These are phyloP conservation scores for Ophiocordyceps australis DNA, from an alignment of 2,329 filamentous ascomycete genomes.

Conservation along the genomic window DNA sequence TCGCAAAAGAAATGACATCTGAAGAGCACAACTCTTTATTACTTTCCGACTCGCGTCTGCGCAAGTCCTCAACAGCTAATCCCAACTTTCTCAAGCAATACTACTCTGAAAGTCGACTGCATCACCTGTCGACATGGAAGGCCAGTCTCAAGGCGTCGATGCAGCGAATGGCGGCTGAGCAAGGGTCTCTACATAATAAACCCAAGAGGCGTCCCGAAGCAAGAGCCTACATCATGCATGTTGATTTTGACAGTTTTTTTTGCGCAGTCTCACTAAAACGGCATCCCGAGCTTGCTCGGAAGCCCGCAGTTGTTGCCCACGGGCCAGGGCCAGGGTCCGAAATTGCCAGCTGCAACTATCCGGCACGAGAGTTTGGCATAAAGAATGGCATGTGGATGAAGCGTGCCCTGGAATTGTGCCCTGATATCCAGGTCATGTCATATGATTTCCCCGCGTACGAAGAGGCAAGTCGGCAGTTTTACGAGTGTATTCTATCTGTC, in stretches of 20 bases:
- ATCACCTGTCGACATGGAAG: slow-evolving; percentile 95
- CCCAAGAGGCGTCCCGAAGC: slow-evolving; percentile 38
- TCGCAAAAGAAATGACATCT: slow-evolving; percentile 53
- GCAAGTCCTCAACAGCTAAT: slow-evolving; percentile 81
- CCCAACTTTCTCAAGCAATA: slow-evolving; percentile 89
- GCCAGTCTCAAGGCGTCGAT: slow-evolving; percentile 80
- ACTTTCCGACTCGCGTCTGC: slow-evolving; percentile 66
- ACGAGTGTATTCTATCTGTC: slow-evolving; percentile 61
- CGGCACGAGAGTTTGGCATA: slow-evolving; percentile 67
- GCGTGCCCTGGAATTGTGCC: slow-evolving; percentile 62
- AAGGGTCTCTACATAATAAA: slow-evolving; percentile 23
- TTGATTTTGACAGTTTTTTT: slow-evolving; percentile 98
- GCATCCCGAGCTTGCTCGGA: slow-evolving; percentile 54
- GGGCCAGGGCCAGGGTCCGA: slow-evolving; percentile 73
- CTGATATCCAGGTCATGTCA: slow-evolving; percentile 73
- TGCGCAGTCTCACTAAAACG: slow-evolving; percentile 76
- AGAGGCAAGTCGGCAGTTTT: slow-evolving; percentile 75
- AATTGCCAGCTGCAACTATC: slow-evolving; percentile 95
- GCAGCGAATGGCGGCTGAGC: slow-evolving; percentile 62
- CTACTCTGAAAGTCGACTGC: slow-evolving; percentile 84
- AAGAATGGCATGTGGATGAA: slow-evolving; percentile 99
- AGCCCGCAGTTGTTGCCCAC: slow-evolving; percentile 80
- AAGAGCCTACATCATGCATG: slow-evolving; percentile 75
- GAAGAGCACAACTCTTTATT: slow-evolving; percentile 85
- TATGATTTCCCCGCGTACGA: slow-evolving; percentile 96